phyloP scores from a whole-genome alignment of 2,329 filamentous ascomycete species.

The Microsporum canis region DNA sequence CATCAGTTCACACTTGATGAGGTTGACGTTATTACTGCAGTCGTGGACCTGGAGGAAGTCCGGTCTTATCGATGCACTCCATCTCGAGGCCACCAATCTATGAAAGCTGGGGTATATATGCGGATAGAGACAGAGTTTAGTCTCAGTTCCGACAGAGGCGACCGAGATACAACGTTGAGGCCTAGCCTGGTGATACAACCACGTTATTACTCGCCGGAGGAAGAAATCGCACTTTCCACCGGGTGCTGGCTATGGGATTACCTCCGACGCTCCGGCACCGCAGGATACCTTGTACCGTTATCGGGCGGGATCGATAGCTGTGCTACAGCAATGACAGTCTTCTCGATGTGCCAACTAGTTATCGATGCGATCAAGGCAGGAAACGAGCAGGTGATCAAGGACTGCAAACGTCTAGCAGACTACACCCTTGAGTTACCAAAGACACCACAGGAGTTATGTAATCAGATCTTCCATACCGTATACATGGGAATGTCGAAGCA shows the following conservation, averaged over 20 bases:
- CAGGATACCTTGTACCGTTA: slow-evolving; percentile 24
- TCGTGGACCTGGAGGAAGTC: slow-evolving; percentile 59
- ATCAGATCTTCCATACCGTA: slow-evolving; percentile 47
- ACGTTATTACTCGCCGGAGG: slow-evolving; percentile 18
- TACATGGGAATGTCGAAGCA: slow-evolving; percentile 60
- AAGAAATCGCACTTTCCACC: slow-evolving; percentile 19
- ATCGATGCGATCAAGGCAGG: slow-evolving; percentile 19
- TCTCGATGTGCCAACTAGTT: slow-evolving; percentile 25
- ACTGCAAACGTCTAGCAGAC: slow-evolving; percentile 27
- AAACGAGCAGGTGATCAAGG: slow-evolving; percentile 19
- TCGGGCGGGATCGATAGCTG: slow-evolving; percentile 27
- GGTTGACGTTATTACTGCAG: slow-evolving; percentile 53
- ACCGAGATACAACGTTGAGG: slow-evolving; percentile 11
- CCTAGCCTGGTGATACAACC: slow-evolving; percentile 15
- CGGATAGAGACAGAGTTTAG: slow-evolving; percentile 22
- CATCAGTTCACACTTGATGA: slow-evolving; percentile 40
- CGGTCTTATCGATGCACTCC: slow-evolving; percentile 28
- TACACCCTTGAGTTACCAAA: slow-evolving; percentile 38
- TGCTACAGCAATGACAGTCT: slow-evolving; percentile 24
- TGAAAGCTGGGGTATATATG: slow-evolving; percentile 17
- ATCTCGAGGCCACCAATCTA: slow-evolving; percentile 23
- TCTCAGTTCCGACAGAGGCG: slow-evolving; percentile 17
- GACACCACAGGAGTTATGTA: slow-evolving; percentile 48
- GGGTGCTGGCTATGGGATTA: slow-evolving; percentile 25
- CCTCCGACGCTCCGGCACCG: slow-evolving; percentile 19